Base-by-base conservation (phyloP, 441 rosid species). In the Gossypium laxum region DNA sequence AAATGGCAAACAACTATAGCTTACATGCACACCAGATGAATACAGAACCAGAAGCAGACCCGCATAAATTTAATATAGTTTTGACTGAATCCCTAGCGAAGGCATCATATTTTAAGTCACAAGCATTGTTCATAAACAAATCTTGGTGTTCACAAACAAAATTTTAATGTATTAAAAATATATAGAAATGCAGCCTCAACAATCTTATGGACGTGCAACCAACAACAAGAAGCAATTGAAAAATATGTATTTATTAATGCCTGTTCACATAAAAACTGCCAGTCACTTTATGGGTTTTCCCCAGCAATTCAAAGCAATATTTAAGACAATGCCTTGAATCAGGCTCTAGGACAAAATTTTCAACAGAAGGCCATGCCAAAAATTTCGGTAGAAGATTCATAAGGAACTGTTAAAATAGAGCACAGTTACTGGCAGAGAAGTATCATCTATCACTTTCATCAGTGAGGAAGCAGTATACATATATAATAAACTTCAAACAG, bases 1-100 rank as follows among this genome's bases (percentile, higher is more conserved):
- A 24, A 75, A 77, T 22, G 32, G 55, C 22, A 75, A 64, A 73
- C 55, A 58, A 77, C 48, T 70, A 79, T 15, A 48, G n/a, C 66
- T 58, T 52, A 69, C 12, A 43, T 51, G 26, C 19, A 67, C 7
- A 48, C 41, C 65, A 67, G 34, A 69, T 52, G 26, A 69, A 32
- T 60, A 76, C 47, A 28, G 26, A 64, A 28, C 1, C 60, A 68
- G 15, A 60, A 32, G 19, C 21, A 12, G 52, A 22, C 59, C 48
- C 62, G 18, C 18, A 52, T 3, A 57, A 48, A 69, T 7, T 61
- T 64, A 38, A 14, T 17, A 61, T 12, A 43, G 70, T 18, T 26
- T 45, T 69, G 47, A 69, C 43, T 1, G 15, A 67, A 67, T 67
- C 70, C 24, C 58, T 24, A 48, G 70, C 28, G 28, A 67, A 45